phyloP scores from a whole-genome alignment of 2,329 filamentous ascomycete genomes.

The Alternaria angustiovoidea region DNA sequence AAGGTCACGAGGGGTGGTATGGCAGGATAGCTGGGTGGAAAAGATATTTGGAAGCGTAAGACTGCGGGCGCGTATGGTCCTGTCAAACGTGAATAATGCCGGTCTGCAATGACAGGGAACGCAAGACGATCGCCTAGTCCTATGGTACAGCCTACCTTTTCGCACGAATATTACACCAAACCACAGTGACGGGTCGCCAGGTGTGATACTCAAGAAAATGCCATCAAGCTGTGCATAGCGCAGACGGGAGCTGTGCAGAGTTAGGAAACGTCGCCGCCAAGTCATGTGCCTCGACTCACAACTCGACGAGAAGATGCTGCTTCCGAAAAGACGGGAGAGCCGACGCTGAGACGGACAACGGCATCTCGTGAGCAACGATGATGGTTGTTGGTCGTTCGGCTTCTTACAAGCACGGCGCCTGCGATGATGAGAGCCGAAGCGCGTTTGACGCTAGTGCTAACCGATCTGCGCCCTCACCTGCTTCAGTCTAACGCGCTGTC shows the following conservation, averaged over 20 bases:
- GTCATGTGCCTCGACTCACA: slow-evolving; percentile 63
- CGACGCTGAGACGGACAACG: slow-evolving; percentile 33
- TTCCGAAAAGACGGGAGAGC: slow-evolving; percentile 64
- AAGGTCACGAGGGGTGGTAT: slow-evolving; percentile 87
- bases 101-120: slow-evolving; percentile 10
- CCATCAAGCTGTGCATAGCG: slow-evolving; percentile 85
- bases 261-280: slow-evolving; percentile 34
- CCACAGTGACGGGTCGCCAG: slow-evolving; percentile 83
- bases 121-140: slow-evolving; percentile 22
- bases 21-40: slow-evolving; percentile 80
- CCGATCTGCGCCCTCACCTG: slow-evolving; percentile 16
- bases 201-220: slow-evolving; percentile 84
- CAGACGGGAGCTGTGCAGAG: slow-evolving; percentile 71
- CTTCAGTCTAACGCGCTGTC: slow-evolving; percentile 5
- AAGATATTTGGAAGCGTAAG: slow-evolving; percentile 88
- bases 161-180: slow-evolving; percentile 91
- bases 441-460: slow-evolving; percentile 20
- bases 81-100: slow-evolving; percentile 53
- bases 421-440: slow-evolving; percentile 1
- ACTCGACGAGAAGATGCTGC: slow-evolving; percentile 82
- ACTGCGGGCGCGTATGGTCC: slow-evolving; percentile 89
- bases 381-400: slow-evolving; percentile 13
- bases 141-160: slow-evolving; percentile 67
- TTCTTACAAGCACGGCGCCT: slow-evolving; percentile 9
- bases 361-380: slow-evolving; percentile 28